These are phyloP conservation scores for Omphalea diandra DNA, from an alignment of 441 rosid species.

Conservation along the genomic window DNA sequence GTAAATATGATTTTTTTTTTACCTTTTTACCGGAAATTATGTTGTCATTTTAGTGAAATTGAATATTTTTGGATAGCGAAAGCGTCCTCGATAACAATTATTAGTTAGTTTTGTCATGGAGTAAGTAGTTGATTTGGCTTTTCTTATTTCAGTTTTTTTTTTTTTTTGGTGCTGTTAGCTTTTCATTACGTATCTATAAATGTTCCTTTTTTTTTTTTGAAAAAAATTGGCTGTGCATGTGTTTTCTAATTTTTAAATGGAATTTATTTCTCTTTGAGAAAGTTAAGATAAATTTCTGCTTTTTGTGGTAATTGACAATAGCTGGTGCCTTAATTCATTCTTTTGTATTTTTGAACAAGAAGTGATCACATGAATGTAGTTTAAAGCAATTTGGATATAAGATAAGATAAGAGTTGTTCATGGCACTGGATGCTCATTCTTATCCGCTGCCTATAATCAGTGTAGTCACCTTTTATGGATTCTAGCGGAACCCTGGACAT, in stretches of 20 bases:
- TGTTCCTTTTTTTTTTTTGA: neutral
- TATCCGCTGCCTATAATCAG: neutral
- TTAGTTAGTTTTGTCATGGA: neutral
- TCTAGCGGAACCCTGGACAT: neutral
- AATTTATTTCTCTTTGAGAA: neutral
- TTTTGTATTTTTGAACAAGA: neutral
- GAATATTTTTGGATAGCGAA: neutral
- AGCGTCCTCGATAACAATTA: neutral
- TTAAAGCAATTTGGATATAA: neutral
- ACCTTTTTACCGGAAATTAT: neutral
- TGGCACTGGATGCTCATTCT: neutral
- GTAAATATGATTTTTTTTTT: neutral
- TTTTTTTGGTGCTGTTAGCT: neutral
- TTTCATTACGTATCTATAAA: neutral
- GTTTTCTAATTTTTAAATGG: neutral
- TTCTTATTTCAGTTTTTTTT: constrained; percentile 4
- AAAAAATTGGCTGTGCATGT: neutral
- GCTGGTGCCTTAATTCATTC: constrained; percentile 4
- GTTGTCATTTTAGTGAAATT: constrained; percentile 1
- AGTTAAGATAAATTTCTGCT: neutral
- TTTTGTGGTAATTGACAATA: neutral
- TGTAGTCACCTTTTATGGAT: neutral
- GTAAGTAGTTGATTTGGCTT: neutral
- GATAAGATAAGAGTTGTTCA: constrained; percentile 4
- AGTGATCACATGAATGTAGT: neutral